phyloP scores from a whole-genome alignment of 768 basidiomycete species.

The Trametes villosa region DNA sequence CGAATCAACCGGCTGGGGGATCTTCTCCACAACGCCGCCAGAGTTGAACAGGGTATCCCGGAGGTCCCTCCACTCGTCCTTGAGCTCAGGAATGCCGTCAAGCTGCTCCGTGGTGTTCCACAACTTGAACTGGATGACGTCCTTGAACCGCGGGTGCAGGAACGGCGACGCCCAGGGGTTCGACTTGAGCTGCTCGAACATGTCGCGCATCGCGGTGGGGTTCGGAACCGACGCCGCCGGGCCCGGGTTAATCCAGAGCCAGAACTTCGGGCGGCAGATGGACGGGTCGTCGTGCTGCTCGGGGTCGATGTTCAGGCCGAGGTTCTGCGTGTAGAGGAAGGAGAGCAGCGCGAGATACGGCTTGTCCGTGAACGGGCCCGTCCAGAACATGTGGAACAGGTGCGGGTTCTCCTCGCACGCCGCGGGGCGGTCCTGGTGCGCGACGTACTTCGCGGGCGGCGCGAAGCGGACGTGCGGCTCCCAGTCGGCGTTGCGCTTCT shows the following conservation, averaged over 20 bases:
- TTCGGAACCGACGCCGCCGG: slow-evolving; percentile 91
- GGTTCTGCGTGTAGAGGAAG: slow-evolving; percentile 95
- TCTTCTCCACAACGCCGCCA: slow-evolving; percentile 74
- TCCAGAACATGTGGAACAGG: slow-evolving; percentile 99
- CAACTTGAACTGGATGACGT: slow-evolving; percentile 91
- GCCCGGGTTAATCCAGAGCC: slow-evolving; percentile 99
- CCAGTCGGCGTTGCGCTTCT: slow-evolving; percentile 65
- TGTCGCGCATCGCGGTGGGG: slow-evolving; percentile 76
- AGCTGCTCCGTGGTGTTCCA: slow-evolving; percentile 99
- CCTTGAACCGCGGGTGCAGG: slow-evolving; percentile 89
- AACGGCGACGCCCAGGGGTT: slow-evolving; percentile 97
- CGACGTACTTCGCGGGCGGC: slow-evolving; percentile 54
- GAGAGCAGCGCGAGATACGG: slow-evolving; percentile 95
- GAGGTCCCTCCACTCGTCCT: slow-evolving; percentile 85
- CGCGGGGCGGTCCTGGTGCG: slow-evolving; percentile 57
- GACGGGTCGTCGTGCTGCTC: slow-evolving; percentile 50
- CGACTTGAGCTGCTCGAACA: slow-evolving; percentile 78
- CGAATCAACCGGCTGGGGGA: slow-evolving; percentile 49
- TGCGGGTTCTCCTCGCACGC: slow-evolving; percentile 84
- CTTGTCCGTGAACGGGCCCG: slow-evolving; percentile 97
- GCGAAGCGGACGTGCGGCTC: slow-evolving; percentile 59
- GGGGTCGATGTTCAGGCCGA: slow-evolving; percentile 71
- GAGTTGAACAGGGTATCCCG: slow-evolving; percentile 85
- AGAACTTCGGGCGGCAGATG: slow-evolving; percentile 89
- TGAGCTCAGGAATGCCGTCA: slow-evolving; percentile 87